phyloP scores from a whole-genome alignment of 257 asterid species.

The Mitragyna speciosa region DNA sequence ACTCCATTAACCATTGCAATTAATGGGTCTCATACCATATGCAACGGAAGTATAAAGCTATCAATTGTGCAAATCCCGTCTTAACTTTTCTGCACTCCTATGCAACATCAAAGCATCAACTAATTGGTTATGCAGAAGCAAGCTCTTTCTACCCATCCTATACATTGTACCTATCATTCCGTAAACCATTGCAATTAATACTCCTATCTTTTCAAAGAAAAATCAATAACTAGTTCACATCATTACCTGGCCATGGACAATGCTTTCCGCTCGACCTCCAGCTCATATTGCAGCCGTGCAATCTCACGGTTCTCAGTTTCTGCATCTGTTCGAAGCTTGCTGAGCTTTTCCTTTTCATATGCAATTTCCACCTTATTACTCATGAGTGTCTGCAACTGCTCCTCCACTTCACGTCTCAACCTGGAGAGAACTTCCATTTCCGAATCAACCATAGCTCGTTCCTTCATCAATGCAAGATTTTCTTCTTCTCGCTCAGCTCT shows the following conservation, averaged over 20 bases:
- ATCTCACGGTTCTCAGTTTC: slow-evolving; percentile 79
- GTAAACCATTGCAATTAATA: neutral
- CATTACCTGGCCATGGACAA: slow-evolving; percentile 85
- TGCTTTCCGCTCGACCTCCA: slow-evolving; percentile 97
- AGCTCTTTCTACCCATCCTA: neutral
- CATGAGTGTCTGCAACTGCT: slow-evolving; percentile 71
- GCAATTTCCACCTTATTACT: slow-evolving; percentile 74
- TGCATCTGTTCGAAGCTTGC: slow-evolving; percentile 74
- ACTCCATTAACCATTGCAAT: neutral
- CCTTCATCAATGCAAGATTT: slow-evolving; percentile 68
- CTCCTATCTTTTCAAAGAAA: slow-evolving; percentile 7
- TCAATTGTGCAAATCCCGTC: neutral
- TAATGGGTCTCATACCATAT: neutral
- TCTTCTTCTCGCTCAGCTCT: slow-evolving; percentile 77
- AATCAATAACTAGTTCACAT: slow-evolving; percentile 22
- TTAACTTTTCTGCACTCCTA: neutral
- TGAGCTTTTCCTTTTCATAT: slow-evolving; percentile 81
- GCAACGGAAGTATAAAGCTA: neutral
- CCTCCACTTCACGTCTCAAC: slow-evolving; percentile 83
- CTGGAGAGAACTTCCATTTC: slow-evolving; percentile 83
- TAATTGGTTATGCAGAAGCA: neutral
- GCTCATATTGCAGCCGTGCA: slow-evolving; percentile 82
- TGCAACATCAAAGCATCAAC: neutral
- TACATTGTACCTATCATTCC: neutral
- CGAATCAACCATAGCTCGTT: slow-evolving; percentile 86